phyloP scores from a whole-genome alignment of 2,329 filamentous ascomycete genomes.

The Hypoxylon sp. region DNA sequence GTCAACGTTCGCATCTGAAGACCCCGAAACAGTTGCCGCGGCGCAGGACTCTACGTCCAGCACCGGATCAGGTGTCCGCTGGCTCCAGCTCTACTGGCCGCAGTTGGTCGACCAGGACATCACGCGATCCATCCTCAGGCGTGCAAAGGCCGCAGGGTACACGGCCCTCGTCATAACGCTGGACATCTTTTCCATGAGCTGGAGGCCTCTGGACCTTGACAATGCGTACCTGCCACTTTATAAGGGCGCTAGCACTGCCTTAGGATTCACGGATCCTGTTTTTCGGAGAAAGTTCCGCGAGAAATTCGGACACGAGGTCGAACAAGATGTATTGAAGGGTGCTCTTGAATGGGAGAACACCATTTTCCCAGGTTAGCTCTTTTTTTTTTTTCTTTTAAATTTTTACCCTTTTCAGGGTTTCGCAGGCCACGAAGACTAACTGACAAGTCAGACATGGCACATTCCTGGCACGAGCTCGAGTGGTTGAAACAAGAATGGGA shows the following conservation, averaged over 20 bases:
- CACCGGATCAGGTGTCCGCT: constrained; percentile 66
- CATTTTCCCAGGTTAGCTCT: constrained; percentile 57
- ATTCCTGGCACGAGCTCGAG: constrained; percentile 1
- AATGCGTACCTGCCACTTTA: constrained; percentile 71
- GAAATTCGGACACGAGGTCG: constrained; percentile 58
- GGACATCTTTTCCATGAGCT: constrained; percentile 76
- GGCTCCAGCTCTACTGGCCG: constrained; percentile 84
- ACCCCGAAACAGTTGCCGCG: constrained; percentile 74
- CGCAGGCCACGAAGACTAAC: no score
- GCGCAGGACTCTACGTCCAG: constrained; percentile 47
- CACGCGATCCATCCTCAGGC: constrained; percentile 70
- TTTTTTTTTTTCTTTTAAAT: not conserved
- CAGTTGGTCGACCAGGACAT: constrained; percentile 66
- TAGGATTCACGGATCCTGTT: constrained; percentile 75
- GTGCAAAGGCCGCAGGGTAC: constrained; percentile 72
- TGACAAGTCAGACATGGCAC: constrained; percentile 1
- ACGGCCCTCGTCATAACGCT: constrained; percentile 77
- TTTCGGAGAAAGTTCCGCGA: constrained; percentile 69
- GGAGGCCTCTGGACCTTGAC: constrained; percentile 77
- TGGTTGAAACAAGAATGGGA: constrained; percentile 58
- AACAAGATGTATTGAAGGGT: constrained; percentile 63
- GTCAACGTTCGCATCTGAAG: constrained; percentile 70
- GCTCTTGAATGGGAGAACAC: constrained; percentile 64
- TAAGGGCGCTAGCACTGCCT: constrained; percentile 66
- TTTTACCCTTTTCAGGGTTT: not conserved